These are phyloP conservation scores for Phytopythium sindhum DNA, from an alignment of 352 stramenopile species.

Conservation along the genomic window DNA sequence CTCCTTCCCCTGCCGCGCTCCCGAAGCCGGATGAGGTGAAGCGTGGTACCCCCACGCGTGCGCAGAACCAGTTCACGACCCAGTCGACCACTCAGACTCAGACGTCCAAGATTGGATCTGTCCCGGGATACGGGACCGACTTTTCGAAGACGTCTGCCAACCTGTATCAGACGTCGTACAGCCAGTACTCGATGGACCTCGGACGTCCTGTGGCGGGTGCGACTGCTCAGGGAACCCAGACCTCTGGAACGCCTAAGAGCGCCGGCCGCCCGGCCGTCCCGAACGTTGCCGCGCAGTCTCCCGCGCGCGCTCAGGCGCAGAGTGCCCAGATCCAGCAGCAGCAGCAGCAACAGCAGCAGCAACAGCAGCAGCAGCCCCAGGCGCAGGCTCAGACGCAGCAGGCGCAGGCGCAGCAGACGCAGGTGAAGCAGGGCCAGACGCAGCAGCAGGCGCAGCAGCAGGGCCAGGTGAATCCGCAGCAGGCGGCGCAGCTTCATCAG, in stretches of 20 bases:
- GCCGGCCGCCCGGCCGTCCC: conserved; percentile 22
- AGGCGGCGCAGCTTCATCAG: conserved; percentile 58
- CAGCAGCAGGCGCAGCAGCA: conserved; percentile 34
- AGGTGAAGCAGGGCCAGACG: conserved; percentile 19
- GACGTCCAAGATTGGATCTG: conserved; percentile 52
- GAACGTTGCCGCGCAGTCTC: conserved; percentile 46
- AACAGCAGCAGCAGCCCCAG: conserved; percentile 13
- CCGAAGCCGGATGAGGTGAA: conserved; percentile 86
- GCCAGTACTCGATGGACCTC: conserved; percentile 83
- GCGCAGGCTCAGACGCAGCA: conserved; percentile 15
- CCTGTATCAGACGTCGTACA: conserved; percentile 76
- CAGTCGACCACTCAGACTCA: conserved; percentile 33
- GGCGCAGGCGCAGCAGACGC: conserved; percentile 40
- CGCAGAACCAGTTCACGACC: conserved; percentile 48
- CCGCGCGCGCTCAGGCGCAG: conserved; percentile 29
- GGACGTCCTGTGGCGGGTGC: conserved; percentile 21
- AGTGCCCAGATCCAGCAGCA: conserved; percentile 43
- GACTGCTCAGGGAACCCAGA: conserved; percentile 23
- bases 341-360: conserved; percentile 28
- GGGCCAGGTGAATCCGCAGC: conserved; percentile 41
- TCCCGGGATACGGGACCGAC: conserved; percentile 43
- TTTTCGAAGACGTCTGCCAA: conserved; percentile 58
- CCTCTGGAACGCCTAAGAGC: conserved; percentile 61
- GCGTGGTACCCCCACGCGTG: conserved; percentile 59
- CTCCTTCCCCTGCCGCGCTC: conserved; percentile 79